Conservation (phyloP, 2,329 filamentous ascomycete species). For the Chalara sp. region DNA sequence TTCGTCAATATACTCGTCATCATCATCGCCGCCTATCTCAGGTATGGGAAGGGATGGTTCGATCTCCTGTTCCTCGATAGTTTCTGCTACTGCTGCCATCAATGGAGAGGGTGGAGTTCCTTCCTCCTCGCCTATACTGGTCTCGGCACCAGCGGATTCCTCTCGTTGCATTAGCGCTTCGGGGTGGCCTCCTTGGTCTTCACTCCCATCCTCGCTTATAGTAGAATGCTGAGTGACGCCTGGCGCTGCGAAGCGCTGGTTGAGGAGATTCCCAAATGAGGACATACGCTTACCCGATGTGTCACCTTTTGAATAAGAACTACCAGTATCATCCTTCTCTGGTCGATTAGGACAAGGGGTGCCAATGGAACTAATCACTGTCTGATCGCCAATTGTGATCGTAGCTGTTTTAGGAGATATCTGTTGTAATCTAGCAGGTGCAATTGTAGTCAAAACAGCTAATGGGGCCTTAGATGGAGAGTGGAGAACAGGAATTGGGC, state of each 20-base stretch:
- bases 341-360: constrained; percentile 19
- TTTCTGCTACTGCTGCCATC: too few relatives aligned
- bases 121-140: too few relatives aligned
- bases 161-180: neutral
- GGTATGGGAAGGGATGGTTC: neutral
- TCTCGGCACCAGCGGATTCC: too few relatives aligned
- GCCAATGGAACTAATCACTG: constrained; percentile 25
- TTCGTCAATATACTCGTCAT: constrained; percentile 24
- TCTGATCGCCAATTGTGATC: constrained; percentile 27
- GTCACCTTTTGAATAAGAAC: constrained; percentile 1
- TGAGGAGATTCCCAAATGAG: constrained; percentile 24
- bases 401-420: constrained; percentile 23
- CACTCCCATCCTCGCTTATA: constrained; percentile 9
- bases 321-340: constrained; percentile 7
- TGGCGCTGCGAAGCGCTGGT: constrained; percentile 24
- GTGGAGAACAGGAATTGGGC: constrained; percentile 17
- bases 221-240: constrained; percentile 11
- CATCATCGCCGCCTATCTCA: constrained; percentile 9
- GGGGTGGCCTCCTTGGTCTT: constrained; percentile 6
- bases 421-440: constrained; percentile 13
- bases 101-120: too few relatives aligned
- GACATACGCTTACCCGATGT: constrained; percentile 6
- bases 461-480: constrained; percentile 18
- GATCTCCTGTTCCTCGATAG: too few relatives aligned
- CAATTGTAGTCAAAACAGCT: constrained; percentile 18